phyloP scores from a whole-genome alignment of 148 eudicot genomes.

The Cornus kousa region DNA sequence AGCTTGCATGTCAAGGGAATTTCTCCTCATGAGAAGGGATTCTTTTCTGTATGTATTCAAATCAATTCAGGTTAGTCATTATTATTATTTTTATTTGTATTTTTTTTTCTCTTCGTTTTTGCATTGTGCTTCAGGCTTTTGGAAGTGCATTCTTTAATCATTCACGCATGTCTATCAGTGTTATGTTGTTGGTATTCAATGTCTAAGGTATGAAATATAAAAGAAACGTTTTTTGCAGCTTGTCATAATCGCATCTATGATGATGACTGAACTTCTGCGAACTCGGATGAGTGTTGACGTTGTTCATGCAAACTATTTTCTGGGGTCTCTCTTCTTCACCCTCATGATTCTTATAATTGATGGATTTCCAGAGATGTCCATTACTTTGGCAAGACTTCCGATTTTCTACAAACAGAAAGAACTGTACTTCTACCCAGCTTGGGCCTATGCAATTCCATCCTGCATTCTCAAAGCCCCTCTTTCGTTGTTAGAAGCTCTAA shows the following conservation, averaged over 20 bases:
- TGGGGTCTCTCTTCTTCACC: constrained; percentile 68
- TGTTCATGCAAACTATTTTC: constrained; percentile 56
- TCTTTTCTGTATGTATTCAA: constrained; percentile 68
- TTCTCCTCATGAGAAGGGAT: constrained; percentile 71
- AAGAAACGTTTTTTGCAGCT: constrained; percentile 43
- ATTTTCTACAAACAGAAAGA: constrained; percentile 85
- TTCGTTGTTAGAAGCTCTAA: constrained; percentile 48
- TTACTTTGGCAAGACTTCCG: constrained; percentile 68
- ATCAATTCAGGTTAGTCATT: constrained; percentile 46
- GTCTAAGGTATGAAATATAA: background rate
- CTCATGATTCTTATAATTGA: constrained; percentile 53
- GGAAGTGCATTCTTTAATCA: background rate
- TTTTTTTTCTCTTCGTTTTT: too few relatives aligned
- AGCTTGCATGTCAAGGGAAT: constrained; percentile 74
- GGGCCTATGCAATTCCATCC: constrained; percentile 85
- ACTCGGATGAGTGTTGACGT: constrained; percentile 56
- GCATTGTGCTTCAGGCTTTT: too few relatives aligned
- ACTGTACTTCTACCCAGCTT: constrained; percentile 71
- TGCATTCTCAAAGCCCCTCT: constrained; percentile 68
- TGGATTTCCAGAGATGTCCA: constrained; percentile 61
- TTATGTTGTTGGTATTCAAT: background rate
- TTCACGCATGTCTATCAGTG: background rate
- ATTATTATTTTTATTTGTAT: too few relatives aligned
- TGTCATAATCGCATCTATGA: constrained; percentile 40
- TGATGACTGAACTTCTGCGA: constrained; percentile 69